phyloP scores from a whole-genome alignment of 805 yeast species.

The Candida tallmaniae region DNA sequence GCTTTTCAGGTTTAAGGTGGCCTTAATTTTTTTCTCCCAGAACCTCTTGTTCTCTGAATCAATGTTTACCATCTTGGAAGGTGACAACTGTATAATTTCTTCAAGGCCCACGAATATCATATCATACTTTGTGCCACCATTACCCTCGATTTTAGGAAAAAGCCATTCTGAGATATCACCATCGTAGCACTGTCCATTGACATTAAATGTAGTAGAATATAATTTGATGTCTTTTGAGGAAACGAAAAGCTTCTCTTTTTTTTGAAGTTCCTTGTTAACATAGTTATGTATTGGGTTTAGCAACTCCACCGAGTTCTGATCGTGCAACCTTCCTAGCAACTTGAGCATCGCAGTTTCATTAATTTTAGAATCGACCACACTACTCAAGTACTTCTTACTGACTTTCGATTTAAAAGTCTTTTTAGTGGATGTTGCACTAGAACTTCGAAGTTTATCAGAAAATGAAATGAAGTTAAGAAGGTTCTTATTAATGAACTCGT shows the following conservation, averaged over 20 bases:
- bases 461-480: slow-evolving; percentile 36
- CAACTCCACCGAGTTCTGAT: slow-evolving; percentile 40
- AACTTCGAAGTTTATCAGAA: slow-evolving; percentile 36
- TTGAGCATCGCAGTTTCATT: slow-evolving; percentile 43
- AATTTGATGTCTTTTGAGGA: slow-evolving; percentile 37
- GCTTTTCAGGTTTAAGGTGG: slow-evolving; percentile 37
- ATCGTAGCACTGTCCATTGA: slow-evolving; percentile 45
- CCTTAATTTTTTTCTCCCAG: slow-evolving; percentile 65
- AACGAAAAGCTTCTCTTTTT: slow-evolving; percentile 36
- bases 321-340: slow-evolving; percentile 45
- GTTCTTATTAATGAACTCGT: slow-evolving; percentile 33
- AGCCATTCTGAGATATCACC: slow-evolving; percentile 42
- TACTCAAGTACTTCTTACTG: slow-evolving; percentile 34
- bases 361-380: slow-evolving; percentile 37
- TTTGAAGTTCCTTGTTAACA: slow-evolving; percentile 38
- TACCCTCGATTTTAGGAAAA: slow-evolving; percentile 31
- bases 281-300: slow-evolving; percentile 54
- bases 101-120: slow-evolving; percentile 80
- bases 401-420: slow-evolving; percentile 30
- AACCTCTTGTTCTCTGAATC: slow-evolving; percentile 56
- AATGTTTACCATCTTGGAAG: slow-evolving; percentile 77
- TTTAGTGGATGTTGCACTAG: slow-evolving; percentile 38
- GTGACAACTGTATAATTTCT: slow-evolving; percentile 74
- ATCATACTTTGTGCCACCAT: slow-evolving; percentile 59
- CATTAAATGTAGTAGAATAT: slow-evolving; percentile 51